A percentile compares a stretch with the other conserved stretches of the same genome.
Evolutionary conservation across 805 yeast genomes (phyloP).

Genomic region (Hanseniaspora vineae): DNA sequence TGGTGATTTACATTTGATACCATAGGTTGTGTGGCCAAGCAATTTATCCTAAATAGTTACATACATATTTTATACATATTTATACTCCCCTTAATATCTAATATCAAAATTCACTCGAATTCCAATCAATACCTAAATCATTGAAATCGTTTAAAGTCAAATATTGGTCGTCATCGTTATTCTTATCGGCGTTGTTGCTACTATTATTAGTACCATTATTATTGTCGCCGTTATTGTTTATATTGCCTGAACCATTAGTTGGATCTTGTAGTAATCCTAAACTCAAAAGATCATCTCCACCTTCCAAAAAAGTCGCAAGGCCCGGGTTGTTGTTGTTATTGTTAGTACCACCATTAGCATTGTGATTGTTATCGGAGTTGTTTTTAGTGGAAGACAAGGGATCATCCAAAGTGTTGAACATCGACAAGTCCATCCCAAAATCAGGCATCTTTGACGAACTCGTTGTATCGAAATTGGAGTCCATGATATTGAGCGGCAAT

Average conservation of each 20-base stretch:
- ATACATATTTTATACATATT: not conserved
- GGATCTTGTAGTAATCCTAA: not conserved
- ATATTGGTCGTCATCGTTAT: slow-evolving; percentile 18
- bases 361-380: slow-evolving; percentile 1
- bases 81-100: not conserved
- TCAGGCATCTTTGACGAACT: slow-evolving; percentile 4
- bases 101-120: slow-evolving; percentile 9
- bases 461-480: too few species aligned
- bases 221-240: not conserved
- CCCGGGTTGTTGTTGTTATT: slow-evolving; percentile 1
- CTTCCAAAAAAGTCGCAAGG: not conserved
- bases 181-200: slow-evolving; percentile 4
- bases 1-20: too few species aligned
- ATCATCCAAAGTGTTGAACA: not conserved
- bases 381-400: not conserved
- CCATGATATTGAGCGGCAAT: too few species aligned
- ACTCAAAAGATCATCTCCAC: slow-evolving; percentile 3
- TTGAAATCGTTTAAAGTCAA: slow-evolving; percentile 24
- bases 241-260: not conserved
- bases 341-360: slow-evolving; percentile 1
- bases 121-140: slow-evolving; percentile 24
- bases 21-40: too few species aligned
- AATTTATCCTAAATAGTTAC: too few species aligned
- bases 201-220: slow-evolving; percentile 6
- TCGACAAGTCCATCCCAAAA: slow-evolving; percentile 4